These are phyloP conservation scores for Sclerospora graminicola DNA, from an alignment of 352 stramenopile species.

Conservation along the genomic window DNA sequence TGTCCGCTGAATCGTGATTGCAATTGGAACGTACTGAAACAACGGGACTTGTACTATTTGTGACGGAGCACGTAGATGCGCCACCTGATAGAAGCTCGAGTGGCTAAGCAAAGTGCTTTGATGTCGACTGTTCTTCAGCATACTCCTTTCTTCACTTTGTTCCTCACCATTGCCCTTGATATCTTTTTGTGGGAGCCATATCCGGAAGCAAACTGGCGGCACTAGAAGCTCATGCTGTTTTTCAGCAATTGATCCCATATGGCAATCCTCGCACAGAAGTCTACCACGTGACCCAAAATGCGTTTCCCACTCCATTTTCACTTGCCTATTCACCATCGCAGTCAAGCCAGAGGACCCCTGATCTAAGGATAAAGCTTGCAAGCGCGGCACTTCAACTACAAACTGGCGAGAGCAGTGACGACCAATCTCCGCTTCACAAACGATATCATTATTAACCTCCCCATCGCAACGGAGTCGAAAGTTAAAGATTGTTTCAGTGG, in stretches of 20 bases:
- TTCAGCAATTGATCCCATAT: constrained; percentile 8
- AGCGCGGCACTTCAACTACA: constrained; percentile 31
- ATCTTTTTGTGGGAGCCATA: constrained; percentile 7
- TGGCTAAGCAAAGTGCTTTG: constrained; percentile 5
- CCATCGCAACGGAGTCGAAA: constrained; percentile 23
- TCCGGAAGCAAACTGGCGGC: constrained; percentile 23
- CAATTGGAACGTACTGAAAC: constrained; percentile 21
- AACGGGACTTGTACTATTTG: constrained; percentile 5
- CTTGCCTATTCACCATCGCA: constrained; percentile 23
- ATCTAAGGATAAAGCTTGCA: background rate
- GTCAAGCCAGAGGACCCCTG: constrained; percentile 9
- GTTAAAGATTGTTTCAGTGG: constrained; percentile 56
- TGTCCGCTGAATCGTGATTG: constrained; percentile 8
- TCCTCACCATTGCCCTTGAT: background rate
- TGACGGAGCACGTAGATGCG: constrained; percentile 7
- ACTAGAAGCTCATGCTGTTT: constrained; percentile 19
- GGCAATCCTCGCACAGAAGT: constrained; percentile 13
- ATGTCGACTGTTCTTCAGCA: constrained; percentile 2
- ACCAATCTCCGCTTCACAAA: constrained; percentile 33
- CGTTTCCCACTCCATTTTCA: constrained; percentile 46
- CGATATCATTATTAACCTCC: constrained; percentile 3
- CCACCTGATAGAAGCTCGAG: constrained; percentile 15
- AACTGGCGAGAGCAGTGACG: constrained; percentile 37
- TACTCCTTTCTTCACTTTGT: constrained; percentile 6
- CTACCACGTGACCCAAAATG: constrained; percentile 34